Evolutionary conservation across 768 basidiomycete genomes (phyloP), one percentile per base, ranked within the genome.

Genomic region (Piloderma croceum): DNA sequence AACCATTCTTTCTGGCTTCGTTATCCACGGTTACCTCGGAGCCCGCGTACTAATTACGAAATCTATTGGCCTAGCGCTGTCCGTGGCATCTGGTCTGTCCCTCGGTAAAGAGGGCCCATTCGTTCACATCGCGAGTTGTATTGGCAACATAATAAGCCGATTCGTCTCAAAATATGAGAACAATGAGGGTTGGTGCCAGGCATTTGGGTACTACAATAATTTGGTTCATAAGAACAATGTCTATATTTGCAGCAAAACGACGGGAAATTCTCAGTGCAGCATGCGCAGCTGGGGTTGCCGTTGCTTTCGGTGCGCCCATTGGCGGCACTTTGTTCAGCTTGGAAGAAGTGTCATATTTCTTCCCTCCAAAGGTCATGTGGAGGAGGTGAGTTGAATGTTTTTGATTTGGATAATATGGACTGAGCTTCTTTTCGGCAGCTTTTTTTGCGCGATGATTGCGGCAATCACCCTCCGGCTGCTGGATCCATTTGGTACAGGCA

Each of bases 331-430:
- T 94, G 38, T 94, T 94, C 60, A 90, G 90, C 48, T 64, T 97
- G 49, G 94, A 98, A 61, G 94, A 98, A 60, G 92, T 94, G 5
- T 89, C 86, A 4, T 94, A 94, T 59, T 98, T 89, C 63, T 98
- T 97, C 60, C 96, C 94, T 10, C 85, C 93, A 0, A 96, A 96
- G 70, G 84, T 87, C 40, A 91, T 97, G 90, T 94, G 90, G 89
- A 70, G 91, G 68, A 88, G 88, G 90, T 90, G 53, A 34, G 61
- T 46, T 38, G 20, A 21, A 3, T n/a, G 34, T 10, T 15, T n/a
- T 5, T 43, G 39, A 34, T 24, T 34, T 61, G 18, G 59, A 47
- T 60, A 19, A 56, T 54, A 12, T 55, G 65, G 24, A 57, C 36
- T 34, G 41, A 39, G 36, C 17, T 36, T 13, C 31, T 42, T n/a